phyloP scores from a whole-genome alignment of 306 rosid genomes.

The Dalbergia cultrata region DNA sequence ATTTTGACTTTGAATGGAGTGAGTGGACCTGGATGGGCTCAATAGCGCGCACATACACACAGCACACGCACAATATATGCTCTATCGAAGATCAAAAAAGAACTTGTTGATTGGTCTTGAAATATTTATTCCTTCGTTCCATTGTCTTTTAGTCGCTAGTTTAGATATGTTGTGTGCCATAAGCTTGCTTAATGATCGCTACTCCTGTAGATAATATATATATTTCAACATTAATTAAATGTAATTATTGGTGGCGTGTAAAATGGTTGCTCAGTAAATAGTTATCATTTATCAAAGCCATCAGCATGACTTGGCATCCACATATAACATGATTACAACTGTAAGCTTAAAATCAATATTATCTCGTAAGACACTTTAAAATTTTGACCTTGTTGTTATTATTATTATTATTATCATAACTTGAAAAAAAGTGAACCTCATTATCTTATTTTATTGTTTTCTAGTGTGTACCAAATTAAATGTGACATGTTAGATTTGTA shows the following conservation, averaged over 20 bases:
- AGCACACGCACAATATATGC: neutral
- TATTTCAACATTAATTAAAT: slow-evolving; percentile 13
- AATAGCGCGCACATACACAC: neutral
- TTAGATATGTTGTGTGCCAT: neutral
- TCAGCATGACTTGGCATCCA: slow-evolving; percentile 22
- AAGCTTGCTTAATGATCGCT: slow-evolving; percentile 21
- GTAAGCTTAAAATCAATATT: neutral
- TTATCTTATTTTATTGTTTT: too few relatives aligned
- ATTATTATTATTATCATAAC: too few relatives aligned
- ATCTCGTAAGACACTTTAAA: neutral
- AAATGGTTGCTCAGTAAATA: slow-evolving; percentile 28
- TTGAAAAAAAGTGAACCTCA: too few relatives aligned
- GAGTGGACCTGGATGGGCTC: slow-evolving; percentile 45
- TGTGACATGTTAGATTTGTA: too few relatives aligned
- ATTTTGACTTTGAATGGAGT: slow-evolving; percentile 59
- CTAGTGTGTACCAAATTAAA: too few relatives aligned
- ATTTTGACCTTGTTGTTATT: neutral
- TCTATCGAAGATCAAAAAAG: slow-evolving; percentile 18
- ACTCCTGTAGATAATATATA: neutral
- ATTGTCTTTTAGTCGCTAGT: slow-evolving; percentile 31
- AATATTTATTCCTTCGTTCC: slow-evolving; percentile 11
- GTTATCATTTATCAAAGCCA: neutral
- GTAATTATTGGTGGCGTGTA: slow-evolving; percentile 17
- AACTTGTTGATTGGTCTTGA: slow-evolving; percentile 17
- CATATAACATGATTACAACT: neutral